phyloP scores from a whole-genome alignment of 2,329 filamentous ascomycete genomes.

The Pestalotiopsis sp. region DNA sequence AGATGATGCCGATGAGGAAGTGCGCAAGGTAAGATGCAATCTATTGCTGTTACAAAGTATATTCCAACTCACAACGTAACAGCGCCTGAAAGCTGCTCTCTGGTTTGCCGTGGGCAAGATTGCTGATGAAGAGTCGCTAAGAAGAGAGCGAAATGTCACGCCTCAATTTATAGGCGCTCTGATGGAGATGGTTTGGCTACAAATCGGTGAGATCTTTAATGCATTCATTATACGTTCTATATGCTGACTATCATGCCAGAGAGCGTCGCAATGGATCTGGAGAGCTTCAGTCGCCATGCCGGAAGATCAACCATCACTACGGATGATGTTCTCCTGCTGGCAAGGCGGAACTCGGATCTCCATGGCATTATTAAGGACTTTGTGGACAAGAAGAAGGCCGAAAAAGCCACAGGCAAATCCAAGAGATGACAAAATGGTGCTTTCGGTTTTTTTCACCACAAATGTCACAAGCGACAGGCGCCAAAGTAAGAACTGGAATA shows the following conservation, averaged over 20 bases:
- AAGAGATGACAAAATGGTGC: conserved; percentile 26
- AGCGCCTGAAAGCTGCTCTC: conserved; percentile 83
- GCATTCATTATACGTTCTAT: background rate
- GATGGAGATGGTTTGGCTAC: conserved; percentile 75
- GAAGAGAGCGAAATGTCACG: conserved; percentile 80
- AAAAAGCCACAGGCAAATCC: conserved; percentile 39
- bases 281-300: conserved; percentile 71
- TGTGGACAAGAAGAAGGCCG: conserved; percentile 62
- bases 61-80: conserved; percentile 13
- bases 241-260: conserved; percentile 40
- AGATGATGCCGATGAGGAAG: conserved; percentile 32
- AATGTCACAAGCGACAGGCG: background rate
- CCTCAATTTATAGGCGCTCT: conserved; percentile 84
- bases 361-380: conserved; percentile 73
- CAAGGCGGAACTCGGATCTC: conserved; percentile 84
- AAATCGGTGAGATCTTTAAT: conserved; percentile 64
- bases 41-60: conserved; percentile 2
- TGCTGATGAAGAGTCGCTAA: conserved; percentile 80
- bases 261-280: conserved; percentile 59
- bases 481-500: too few species aligned
- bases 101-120: conserved; percentile 87
- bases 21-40: conserved; percentile 28
- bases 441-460: background rate
- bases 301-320: conserved; percentile 78
- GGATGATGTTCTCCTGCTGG: conserved; percentile 86